Evolutionary conservation across 164 flowering plant genomes (phyloP).

Genomic region (Annona cherimola): DNA sequence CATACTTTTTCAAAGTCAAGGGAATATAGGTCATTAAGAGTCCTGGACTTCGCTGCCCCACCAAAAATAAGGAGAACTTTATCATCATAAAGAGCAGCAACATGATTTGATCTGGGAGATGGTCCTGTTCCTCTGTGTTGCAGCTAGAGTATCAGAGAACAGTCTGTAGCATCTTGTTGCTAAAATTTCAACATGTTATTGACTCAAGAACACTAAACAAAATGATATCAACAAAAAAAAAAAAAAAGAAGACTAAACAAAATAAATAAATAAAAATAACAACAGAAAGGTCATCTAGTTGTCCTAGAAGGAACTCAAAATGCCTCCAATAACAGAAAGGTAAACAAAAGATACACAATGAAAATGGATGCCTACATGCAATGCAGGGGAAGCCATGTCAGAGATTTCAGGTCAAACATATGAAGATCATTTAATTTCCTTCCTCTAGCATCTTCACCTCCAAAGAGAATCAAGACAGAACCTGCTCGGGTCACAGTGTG

Average conservation of each 20-base stretch:
- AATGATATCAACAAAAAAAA: background rate
- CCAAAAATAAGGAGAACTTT: slow-evolving; percentile 77
- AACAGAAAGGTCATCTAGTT: background rate
- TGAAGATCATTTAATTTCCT: slow-evolving; percentile 93
- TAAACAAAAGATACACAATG: background rate
- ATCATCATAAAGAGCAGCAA: slow-evolving; percentile 86
- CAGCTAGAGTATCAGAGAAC: background rate
- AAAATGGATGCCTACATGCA: slow-evolving; percentile 71
- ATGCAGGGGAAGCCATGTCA: slow-evolving; percentile 93
- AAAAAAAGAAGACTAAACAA: no score
- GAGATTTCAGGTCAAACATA: slow-evolving; percentile 94
- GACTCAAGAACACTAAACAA: background rate
- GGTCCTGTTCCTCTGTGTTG: slow-evolving; percentile 82
- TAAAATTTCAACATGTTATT: background rate
- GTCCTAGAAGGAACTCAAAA: background rate
- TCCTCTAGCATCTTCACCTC: slow-evolving; percentile 87
- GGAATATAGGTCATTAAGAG: slow-evolving; percentile 80
- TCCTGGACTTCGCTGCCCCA: slow-evolving; percentile 76
- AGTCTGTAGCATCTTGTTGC: background rate
- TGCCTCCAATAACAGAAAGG: background rate
- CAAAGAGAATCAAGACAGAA: slow-evolving; percentile 78
- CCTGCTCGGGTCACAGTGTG: slow-evolving; percentile 83
- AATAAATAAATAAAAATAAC: background rate
- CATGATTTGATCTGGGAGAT: slow-evolving; percentile 84
- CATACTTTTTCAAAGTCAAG: slow-evolving; percentile 94